Conservation (phyloP, 2,329 filamentous ascomycete species). For the Coleophoma cylindrospora region DNA sequence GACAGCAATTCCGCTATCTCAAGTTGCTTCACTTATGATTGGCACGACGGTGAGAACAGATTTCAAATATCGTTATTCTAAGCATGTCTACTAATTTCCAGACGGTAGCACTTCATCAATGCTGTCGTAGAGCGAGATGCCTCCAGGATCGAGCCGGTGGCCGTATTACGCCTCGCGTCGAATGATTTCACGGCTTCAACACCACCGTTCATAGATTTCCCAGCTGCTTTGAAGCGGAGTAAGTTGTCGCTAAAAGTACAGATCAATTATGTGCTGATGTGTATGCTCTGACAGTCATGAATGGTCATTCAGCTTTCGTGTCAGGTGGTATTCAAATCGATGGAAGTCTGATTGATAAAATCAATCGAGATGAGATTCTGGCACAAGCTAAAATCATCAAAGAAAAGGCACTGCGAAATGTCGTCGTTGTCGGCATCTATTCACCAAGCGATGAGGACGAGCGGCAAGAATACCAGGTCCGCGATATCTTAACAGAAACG, state of each 20-base stretch:
- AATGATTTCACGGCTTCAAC: constrained; percentile 37
- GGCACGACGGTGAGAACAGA: not conserved
- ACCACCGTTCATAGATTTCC: constrained; percentile 42
- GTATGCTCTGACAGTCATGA: constrained; percentile 22
- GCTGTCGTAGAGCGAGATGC: constrained; percentile 41
- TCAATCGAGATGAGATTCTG: constrained; percentile 33
- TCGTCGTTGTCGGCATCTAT: constrained; percentile 40
- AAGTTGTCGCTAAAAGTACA: not conserved
- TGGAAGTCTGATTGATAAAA: constrained; percentile 34
- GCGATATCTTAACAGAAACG: not conserved
- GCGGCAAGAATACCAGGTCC: not conserved
- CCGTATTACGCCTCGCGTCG: constrained; percentile 36
- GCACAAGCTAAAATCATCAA: constrained; percentile 28
- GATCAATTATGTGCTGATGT: not conserved
- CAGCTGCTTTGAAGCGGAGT: constrained; percentile 29
- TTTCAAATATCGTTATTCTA: not conserved
- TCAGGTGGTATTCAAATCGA: constrained; percentile 43
- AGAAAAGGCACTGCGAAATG: constrained; percentile 28
- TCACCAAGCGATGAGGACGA: constrained; percentile 33
- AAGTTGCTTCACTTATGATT: not conserved
- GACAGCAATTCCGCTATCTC: not conserved
- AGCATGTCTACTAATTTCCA: constrained; percentile 16
- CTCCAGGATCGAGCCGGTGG: constrained; percentile 35
- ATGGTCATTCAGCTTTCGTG: constrained; percentile 34
- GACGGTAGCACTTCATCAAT: constrained; percentile 36